Evolutionary conservation across 139 green algal genomes (phyloP).

Genomic region (Volvox africanus): DNA sequence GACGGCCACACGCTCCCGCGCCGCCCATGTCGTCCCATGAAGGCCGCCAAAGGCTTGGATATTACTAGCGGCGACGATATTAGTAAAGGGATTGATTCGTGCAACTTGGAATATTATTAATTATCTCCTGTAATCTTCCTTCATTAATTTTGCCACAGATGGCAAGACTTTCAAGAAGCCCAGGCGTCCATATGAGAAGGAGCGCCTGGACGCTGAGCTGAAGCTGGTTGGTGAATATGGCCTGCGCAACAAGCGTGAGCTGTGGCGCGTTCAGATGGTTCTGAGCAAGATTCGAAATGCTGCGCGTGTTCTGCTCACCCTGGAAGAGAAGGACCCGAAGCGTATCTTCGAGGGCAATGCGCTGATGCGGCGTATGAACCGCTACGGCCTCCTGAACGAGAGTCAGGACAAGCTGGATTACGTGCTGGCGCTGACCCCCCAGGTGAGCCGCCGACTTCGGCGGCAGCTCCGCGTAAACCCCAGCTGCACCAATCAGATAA

Average conservation of each 20-base stretch:
- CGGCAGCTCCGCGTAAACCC: constrained; percentile 63
- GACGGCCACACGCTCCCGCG: too few relatives aligned
- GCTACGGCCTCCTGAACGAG: constrained; percentile 97
- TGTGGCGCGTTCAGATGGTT: constrained; percentile 97
- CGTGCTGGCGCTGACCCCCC: constrained; percentile 95
- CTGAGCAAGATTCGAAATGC: constrained; percentile 93
- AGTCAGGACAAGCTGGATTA: constrained; percentile 99
- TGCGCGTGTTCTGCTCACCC: constrained; percentile 95
- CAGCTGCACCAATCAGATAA: background rate
- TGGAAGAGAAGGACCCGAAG: constrained; percentile 96
- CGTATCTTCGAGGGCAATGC: constrained; percentile 98
- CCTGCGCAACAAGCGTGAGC: constrained; percentile 99
- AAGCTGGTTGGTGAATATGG: constrained; percentile 99
- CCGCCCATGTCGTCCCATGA: too few relatives aligned
- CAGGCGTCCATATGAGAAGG: constrained; percentile 99
- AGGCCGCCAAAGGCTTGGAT: background rate
- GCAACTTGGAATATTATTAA: background rate
- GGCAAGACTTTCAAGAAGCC: constrained; percentile 99
- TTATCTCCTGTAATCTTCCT: background rate
- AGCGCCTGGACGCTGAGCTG: constrained; percentile 98
- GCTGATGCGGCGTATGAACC: constrained; percentile 96
- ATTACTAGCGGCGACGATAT: background rate
- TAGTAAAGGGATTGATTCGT: background rate
- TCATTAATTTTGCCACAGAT: constrained; percentile 69
- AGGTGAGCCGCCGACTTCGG: constrained; percentile 55